Percentiles rank a stretch among this genome's conserved stretches.
Conservation (phyloP, 2,329 filamentous ascomycete species). For the Pseudogymnoascus destructans region DNA sequence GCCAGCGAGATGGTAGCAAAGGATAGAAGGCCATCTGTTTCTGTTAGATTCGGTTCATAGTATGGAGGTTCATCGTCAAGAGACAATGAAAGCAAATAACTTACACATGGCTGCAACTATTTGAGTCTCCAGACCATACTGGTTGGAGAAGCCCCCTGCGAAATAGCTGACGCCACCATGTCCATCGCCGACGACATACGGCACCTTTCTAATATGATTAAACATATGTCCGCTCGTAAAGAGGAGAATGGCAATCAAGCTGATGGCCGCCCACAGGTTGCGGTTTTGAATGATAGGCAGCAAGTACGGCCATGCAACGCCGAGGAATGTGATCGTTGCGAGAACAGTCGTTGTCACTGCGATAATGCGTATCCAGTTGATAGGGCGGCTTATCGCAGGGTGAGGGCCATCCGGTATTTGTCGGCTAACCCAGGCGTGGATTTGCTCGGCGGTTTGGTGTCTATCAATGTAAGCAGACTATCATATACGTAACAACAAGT, state of each 20-base stretch:
- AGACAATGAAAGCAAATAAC: constrained; percentile 27
- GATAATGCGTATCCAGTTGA: constrained; percentile 73
- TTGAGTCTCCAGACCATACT: constrained; percentile 89
- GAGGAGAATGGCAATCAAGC: constrained; percentile 75
- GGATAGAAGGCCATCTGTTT: constrained; percentile 60
- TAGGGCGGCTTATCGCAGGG: constrained; percentile 64
- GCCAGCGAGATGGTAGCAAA: constrained; percentile 87
- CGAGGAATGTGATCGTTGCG: constrained; percentile 53
- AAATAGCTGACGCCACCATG: constrained; percentile 83
- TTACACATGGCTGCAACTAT: constrained; percentile 88
- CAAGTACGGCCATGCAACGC: constrained; percentile 64
- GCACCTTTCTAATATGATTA: constrained; percentile 93
- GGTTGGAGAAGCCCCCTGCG: constrained; percentile 81
- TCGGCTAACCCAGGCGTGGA: constrained; percentile 66
- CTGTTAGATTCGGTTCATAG: constrained; percentile 10
- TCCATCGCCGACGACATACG: constrained; percentile 78
- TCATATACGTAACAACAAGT: background rate
- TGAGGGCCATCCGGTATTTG: constrained; percentile 68
- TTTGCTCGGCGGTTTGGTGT: constrained; percentile 59
- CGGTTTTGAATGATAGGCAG: constrained; percentile 75
- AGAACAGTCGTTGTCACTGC: constrained; percentile 55
- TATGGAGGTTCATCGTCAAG: background rate
- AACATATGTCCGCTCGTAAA: constrained; percentile 99
- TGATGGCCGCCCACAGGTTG: constrained; percentile 86
- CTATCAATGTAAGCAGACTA: constrained; percentile 31